Evolutionary conservation across 768 basidiomycete genomes (phyloP), one percentile per base, ranked within the genome.

Genomic region (Xanthoconium purpureum): DNA sequence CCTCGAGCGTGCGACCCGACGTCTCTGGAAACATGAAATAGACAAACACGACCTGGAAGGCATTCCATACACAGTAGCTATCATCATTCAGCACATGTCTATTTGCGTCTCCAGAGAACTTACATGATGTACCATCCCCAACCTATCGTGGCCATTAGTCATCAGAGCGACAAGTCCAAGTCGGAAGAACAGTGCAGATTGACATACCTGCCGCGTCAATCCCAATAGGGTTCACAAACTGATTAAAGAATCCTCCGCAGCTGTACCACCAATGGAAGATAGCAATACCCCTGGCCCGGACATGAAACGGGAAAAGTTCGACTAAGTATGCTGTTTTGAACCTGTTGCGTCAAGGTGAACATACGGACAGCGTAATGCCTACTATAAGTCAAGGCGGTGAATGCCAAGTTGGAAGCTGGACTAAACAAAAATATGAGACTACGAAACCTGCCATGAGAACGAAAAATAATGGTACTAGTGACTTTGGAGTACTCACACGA

Each of bases 21-120:
- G 44, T 53, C 28, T 53, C 52, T 2, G 52, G 52, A 17, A 53
- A 53, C 52, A 53, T 39, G 33, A 28, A 11, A 29, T 54, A 47
- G 45, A 54, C 20, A 9, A 54, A 38, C 44, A 47, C 45, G 28
- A 38, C 37, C 52, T 53, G 36, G 29, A 53, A 47, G 14, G 52
- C 37, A 17, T 11, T 47, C 45, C 45, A 47, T 10, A 54, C 35
- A n/a, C 44, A 46, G 7, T 54, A 54, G 14, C 52, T 54, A 18
- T 18, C 37, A 47, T 12, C 14, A 17, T 13, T 54, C 8, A 33
- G 30, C 5, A 38, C 52, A 9, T 12, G 30, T 20, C n/a, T 11
- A 7, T 37, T 38, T 32, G 10, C 17, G 6, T 42, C 18, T 5
- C 17, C 4, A 12, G 12, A 24, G 24, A 24, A 24, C 24, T 24